Evolutionary conservation across 208 protist genomes (phyloP).

Genomic region (Leishmania gerbilli): DNA sequence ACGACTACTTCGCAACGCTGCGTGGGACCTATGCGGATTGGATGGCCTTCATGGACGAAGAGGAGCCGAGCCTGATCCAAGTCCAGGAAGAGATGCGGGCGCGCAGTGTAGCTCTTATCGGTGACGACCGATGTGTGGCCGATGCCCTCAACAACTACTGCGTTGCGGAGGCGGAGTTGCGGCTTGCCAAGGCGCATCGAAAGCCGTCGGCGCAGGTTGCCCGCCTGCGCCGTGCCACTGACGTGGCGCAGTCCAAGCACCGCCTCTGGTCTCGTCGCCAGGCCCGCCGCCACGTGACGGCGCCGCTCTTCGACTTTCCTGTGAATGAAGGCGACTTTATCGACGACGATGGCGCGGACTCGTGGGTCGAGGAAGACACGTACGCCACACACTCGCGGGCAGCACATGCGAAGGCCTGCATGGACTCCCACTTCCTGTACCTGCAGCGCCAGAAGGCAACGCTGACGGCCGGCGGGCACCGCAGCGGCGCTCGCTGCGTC

Average conservation of each 20-base stretch:
- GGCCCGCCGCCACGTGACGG: constrained; percentile 34
- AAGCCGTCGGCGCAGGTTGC: constrained; percentile 21
- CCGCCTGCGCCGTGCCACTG: constrained; percentile 23
- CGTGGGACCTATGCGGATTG: constrained; percentile 50
- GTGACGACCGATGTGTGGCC: constrained; percentile 56
- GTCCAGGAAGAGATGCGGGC: constrained; percentile 47
- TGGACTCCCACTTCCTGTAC: constrained; percentile 56
- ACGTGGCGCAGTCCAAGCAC: constrained; percentile 51
- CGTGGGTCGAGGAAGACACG: constrained; percentile 18
- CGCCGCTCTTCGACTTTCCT: constrained; percentile 23
- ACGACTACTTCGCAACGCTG: constrained; percentile 57
- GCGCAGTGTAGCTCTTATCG: constrained; percentile 48
- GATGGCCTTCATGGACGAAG: constrained; percentile 28
- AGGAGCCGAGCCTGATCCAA: constrained; percentile 26
- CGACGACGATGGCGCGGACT: constrained; percentile 10
- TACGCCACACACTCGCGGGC: constrained; percentile 22
- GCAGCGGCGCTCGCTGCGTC: constrained; percentile 31
- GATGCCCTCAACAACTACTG: constrained; percentile 48
- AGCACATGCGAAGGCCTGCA: constrained; percentile 20
- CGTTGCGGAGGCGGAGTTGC: constrained; percentile 46
- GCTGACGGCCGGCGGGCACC: constrained; percentile 19
- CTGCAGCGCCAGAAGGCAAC: constrained; percentile 41
- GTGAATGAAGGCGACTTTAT: constrained; percentile 29
- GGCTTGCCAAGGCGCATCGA: constrained; percentile 33
- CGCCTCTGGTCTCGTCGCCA: constrained; percentile 48